Conservation (phyloP, 2,329 filamentous ascomycete genomes). For the Chrysosphaeria jannelii region DNA sequence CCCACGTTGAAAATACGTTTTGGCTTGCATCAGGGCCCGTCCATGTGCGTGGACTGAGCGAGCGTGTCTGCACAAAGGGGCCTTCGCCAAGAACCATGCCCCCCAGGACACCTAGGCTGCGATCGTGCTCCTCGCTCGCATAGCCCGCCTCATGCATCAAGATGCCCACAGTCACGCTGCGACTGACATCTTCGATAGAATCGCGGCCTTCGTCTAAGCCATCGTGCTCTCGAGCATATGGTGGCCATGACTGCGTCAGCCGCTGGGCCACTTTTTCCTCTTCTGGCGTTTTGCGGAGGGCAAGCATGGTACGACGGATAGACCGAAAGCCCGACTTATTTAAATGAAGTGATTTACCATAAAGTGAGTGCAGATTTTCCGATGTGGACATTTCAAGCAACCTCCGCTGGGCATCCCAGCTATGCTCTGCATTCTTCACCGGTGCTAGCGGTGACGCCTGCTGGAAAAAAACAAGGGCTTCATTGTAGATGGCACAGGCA, state of each 20-base stretch:
- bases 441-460: conserved; percentile 8
- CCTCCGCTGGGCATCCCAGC: conserved; percentile 25
- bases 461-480: conserved; percentile 10
- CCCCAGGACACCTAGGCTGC: conserved; percentile 19
- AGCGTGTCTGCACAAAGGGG: conserved; percentile 25
- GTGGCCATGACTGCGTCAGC: conserved; percentile 25
- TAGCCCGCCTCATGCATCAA: conserved; percentile 27
- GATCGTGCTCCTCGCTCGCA: conserved; percentile 14
- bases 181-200: conserved; percentile 20
- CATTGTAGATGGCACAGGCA: conserved; percentile 13
- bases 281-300: conserved; percentile 17
- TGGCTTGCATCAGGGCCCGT: conserved; percentile 5
- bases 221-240: conserved; percentile 24
- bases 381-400: conserved; percentile 20
- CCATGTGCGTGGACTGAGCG: conserved; percentile 9
- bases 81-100: conserved; percentile 16
- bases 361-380: conserved; percentile 9
- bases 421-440: conserved; percentile 12
- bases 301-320: conserved; percentile 21
- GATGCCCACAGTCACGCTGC: conserved; percentile 19
- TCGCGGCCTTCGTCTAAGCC: conserved; percentile 25
- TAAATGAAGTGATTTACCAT: conserved; percentile 19
- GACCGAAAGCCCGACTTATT: conserved; percentile 20
- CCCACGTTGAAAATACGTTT: conserved; percentile 17
- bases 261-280: conserved; percentile 19